These are phyloP conservation scores for Diaporthe capsici DNA, from an alignment of 2,329 filamentous ascomycete species.

Conservation along the genomic window DNA sequence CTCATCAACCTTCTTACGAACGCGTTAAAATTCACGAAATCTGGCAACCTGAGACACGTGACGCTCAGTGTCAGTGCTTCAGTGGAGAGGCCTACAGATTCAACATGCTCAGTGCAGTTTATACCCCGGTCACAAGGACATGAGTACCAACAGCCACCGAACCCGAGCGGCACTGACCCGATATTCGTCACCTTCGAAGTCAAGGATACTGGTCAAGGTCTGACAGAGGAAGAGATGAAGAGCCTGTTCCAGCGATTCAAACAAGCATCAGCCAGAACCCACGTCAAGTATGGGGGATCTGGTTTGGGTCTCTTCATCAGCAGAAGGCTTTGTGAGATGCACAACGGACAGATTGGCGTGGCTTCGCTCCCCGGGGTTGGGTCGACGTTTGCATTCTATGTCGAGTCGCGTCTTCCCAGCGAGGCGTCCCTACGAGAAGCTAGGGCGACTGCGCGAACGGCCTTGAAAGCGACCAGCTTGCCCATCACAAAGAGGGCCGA, in stretches of 20 bases:
- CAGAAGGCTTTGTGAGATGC: constrained; percentile 82
- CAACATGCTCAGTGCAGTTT: constrained; percentile 68
- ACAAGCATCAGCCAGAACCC: constrained; percentile 79
- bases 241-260: constrained; percentile 81
- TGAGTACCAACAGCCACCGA: constrained; percentile 53
- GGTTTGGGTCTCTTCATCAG: constrained; percentile 85
- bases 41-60: constrained; percentile 70
- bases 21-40: constrained; percentile 84
- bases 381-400: constrained; percentile 82
- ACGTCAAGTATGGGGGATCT: constrained; percentile 81
- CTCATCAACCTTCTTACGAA: constrained; percentile 87
- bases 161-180: constrained; percentile 56
- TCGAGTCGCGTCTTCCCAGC: constrained; percentile 68
- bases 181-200: constrained; percentile 81
- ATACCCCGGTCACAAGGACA: constrained; percentile 69
- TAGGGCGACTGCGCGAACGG: constrained; percentile 53
- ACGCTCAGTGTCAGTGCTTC: constrained; percentile 63
- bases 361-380: constrained; percentile 77
- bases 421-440: constrained; percentile 58
- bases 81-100: constrained; percentile 54
- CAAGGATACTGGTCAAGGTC: constrained; percentile 80
- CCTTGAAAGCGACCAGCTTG: constrained; percentile 47
- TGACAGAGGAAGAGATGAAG: constrained; percentile 77
- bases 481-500: constrained; percentile 42
- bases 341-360: constrained; percentile 85